These are phyloP conservation scores for Rhynchospora pubera DNA, from an alignment of 176 grass and related monocot species.

Conservation along the genomic window DNA sequence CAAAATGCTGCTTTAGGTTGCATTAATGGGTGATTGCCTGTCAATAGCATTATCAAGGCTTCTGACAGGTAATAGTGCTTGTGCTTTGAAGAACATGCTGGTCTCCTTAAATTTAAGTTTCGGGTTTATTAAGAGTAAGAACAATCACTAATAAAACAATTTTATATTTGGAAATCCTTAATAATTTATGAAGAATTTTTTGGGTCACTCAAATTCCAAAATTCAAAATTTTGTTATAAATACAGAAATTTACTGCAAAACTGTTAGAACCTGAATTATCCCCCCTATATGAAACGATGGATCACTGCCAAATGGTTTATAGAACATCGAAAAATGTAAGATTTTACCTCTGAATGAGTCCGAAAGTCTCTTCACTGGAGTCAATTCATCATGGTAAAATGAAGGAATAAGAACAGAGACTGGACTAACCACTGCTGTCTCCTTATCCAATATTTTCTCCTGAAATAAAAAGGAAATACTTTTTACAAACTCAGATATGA, in stretches of 20 bases:
- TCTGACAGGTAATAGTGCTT: slow-evolving; percentile 63
- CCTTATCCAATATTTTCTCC: slow-evolving; percentile 12
- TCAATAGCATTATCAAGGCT: slow-evolving; percentile 39
- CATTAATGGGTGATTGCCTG: slow-evolving; percentile 70
- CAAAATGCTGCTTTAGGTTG: slow-evolving; percentile 39
- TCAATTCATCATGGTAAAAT: slow-evolving; percentile 43
- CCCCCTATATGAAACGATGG: background rate
- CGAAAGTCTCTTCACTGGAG: slow-evolving; percentile 38
- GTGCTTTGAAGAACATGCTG: slow-evolving; percentile 47
- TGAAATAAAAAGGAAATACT: background rate
- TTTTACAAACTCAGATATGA: background rate
- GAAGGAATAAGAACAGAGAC: slow-evolving; percentile 79
- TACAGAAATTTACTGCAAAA: background rate
- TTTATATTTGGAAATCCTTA: background rate
- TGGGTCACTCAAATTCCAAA: background rate
- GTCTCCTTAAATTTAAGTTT: slow-evolving; percentile 35
- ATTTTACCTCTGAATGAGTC: slow-evolving; percentile 75
- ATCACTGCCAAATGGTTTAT: background rate
- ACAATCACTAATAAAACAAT: background rate
- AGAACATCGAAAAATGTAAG: slow-evolving; percentile 10
- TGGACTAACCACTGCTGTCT: slow-evolving; percentile 39
- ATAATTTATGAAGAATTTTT: background rate
- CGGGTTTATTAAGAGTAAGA: background rate
- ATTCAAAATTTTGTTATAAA: background rate
- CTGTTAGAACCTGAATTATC: background rate